Percentiles rank a stretch among this genome's conserved stretches.
These are phyloP conservation scores for Acephala macrosclerotiorum DNA, from an alignment of 2,329 filamentous ascomycete genomes.

Conservation along the genomic window DNA sequence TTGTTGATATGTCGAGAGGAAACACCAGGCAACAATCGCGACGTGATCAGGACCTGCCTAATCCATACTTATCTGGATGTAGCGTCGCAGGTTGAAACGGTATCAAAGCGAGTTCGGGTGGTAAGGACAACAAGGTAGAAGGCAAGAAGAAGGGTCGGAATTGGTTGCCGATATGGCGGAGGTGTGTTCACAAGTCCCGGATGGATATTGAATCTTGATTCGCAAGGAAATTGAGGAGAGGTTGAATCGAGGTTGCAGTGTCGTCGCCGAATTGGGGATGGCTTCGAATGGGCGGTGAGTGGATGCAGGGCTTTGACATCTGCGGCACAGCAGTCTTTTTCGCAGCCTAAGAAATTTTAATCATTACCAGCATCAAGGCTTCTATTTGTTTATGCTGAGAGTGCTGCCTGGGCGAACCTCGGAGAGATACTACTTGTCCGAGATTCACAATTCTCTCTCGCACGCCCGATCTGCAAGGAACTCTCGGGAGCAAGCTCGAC, in stretches of 20 bases:
- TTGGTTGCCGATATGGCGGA: background rate
- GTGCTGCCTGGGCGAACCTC: background rate
- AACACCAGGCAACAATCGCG: background rate
- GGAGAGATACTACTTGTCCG: background rate
- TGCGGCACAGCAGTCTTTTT: conserved; percentile 5
- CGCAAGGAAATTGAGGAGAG: background rate
- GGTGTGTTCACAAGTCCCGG: background rate
- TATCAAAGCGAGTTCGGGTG: background rate
- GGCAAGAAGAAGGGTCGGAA: background rate
- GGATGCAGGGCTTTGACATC: background rate
- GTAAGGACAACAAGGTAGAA: background rate
- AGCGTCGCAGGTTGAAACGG: conserved; percentile 1
- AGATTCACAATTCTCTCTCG: background rate
- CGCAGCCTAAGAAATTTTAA: background rate
- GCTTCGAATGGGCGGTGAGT: background rate
- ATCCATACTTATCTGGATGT: conserved; percentile 5
- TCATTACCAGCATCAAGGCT: background rate
- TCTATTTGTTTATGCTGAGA: background rate
- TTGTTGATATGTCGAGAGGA: background rate
- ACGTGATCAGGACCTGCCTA: conserved; percentile 1
- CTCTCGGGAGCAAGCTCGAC: no score
- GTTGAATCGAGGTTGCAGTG: background rate
- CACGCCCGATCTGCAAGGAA: no score
- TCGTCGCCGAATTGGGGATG: background rate
- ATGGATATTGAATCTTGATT: background rate